A percentile compares a stretch with the other conserved stretches of the same genome.
phyloP scores from a whole-genome alignment of 2,329 filamentous ascomycete species.

The Aureobasidium zeae region DNA sequence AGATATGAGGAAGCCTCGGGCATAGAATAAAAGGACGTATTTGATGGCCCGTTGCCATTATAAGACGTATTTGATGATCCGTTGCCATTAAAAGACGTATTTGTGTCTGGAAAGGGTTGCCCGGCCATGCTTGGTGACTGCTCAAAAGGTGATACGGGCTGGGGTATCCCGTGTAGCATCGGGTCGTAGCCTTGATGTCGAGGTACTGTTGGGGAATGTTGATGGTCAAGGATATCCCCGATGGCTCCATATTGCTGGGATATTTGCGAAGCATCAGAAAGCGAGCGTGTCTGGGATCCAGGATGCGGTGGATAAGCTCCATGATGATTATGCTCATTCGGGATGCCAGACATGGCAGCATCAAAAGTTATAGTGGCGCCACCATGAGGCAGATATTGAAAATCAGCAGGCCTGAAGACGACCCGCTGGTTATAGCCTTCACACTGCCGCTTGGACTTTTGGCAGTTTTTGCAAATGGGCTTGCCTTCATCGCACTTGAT shows the following conservation, averaged over 20 bases:
- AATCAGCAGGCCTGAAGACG: conserved; percentile 65
- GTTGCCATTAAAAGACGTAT: not conserved
- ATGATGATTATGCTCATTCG: conserved; percentile 1
- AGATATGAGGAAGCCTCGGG: not conserved
- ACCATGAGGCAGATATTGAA: conserved; percentile 39
- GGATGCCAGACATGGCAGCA: not conserved
- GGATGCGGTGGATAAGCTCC: not conserved
- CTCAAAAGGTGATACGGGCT: not conserved
- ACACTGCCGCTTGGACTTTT: conserved; percentile 75
- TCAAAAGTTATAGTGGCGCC: conserved; percentile 31
- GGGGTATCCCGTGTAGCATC: conserved; percentile 2
- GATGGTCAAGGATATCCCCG: conserved; percentile 1
- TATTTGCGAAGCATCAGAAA: conserved; percentile 1
- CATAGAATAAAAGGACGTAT: not conserved
- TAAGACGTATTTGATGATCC: conserved; percentile 1
- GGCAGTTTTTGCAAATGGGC: conserved; percentile 73
- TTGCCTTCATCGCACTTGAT: conserved; percentile 95
- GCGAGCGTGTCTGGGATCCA: not conserved
- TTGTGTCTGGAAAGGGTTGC: not conserved
- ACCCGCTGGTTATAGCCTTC: conserved; percentile 77
- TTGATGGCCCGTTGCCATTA: conserved; percentile 1
- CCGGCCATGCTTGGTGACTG: not conserved
- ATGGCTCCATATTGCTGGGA: not conserved
- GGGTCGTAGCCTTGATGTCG: not conserved
- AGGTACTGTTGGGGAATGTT: not conserved